A percentile compares a stretch with the other conserved stretches of the same genome.
Evolutionary conservation across 305 asterid species (phyloP).

Genomic region (Solanum hybrid): DNA sequence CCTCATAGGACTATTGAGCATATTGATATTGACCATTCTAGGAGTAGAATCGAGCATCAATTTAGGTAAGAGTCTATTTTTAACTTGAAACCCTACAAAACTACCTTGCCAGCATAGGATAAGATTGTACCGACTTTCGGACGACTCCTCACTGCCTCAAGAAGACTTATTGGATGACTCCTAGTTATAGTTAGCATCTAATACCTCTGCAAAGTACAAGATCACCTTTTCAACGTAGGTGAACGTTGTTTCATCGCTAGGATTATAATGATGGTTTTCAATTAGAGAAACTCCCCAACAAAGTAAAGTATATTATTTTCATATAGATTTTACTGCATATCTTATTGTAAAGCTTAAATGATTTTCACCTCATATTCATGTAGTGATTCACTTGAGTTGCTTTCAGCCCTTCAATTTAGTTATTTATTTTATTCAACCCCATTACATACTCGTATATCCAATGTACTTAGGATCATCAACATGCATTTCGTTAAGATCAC

Average conservation of each 20-base stretch:
- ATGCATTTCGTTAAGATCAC: neutral
- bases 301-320: too few species aligned
- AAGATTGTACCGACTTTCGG: neutral
- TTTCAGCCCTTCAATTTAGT: neutral
- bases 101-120: neutral
- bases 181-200: neutral
- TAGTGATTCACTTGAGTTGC: neutral
- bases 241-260: neutral
- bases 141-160: neutral
- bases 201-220: neutral
- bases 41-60: neutral
- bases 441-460: neutral
- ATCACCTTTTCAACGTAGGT: neutral
- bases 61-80: neutral
- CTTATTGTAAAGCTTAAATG: neutral
- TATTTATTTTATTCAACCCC: neutral
- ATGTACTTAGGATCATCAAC: neutral
- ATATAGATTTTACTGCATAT: too few species aligned
- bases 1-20: neutral
- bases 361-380: neutral
- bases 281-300: neutral
- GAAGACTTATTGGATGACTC: neutral
- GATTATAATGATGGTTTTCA: neutral
- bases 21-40: too few species aligned
- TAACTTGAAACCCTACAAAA: neutral